Percentiles rank a stretch among this genome's conserved stretches.
These are phyloP conservation scores for Solanum neorickii DNA, from an alignment of 257 asterid genomes.

Conservation along the genomic window DNA sequence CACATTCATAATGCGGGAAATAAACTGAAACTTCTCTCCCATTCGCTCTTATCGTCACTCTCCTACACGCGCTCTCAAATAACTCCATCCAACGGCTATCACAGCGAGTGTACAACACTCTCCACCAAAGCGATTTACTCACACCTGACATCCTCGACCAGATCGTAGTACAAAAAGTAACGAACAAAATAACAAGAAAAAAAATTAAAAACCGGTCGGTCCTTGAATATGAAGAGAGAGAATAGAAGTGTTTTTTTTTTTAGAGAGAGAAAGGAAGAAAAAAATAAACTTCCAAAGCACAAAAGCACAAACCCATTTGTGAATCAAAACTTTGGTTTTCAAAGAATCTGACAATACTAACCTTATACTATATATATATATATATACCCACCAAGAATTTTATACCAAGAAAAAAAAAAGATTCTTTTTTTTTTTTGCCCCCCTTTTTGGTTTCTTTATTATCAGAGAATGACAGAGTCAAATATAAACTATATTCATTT, in stretches of 20 bases:
- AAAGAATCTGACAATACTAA: conserved; percentile 15
- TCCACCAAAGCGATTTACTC: neutral
- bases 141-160: conserved; percentile 7
- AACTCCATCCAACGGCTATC: neutral
- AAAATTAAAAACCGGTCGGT: neutral
- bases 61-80: neutral
- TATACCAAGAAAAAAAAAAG: conserved; percentile 6
- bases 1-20: neutral
- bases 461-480: neutral
- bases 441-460: neutral
- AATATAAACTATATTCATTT: neutral
- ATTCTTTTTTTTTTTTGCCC: conserved; percentile 8
- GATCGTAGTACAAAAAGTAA: conserved; percentile 10
- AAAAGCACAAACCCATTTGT: conserved; percentile 21
- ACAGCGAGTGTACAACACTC: neutral
- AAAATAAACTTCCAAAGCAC: conserved; percentile 14
- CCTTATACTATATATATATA: conserved; percentile 4
- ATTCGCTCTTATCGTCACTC: neutral
- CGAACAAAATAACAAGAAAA: neutral
- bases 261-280: conserved; percentile 3
- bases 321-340: conserved; percentile 41
- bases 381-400: conserved; percentile 25
- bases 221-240: conserved; percentile 1
- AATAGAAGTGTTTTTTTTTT: neutral
- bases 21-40: neutral